Evolutionary conservation across 805 yeast species (phyloP).

Genomic region (Pichia eremophila): DNA sequence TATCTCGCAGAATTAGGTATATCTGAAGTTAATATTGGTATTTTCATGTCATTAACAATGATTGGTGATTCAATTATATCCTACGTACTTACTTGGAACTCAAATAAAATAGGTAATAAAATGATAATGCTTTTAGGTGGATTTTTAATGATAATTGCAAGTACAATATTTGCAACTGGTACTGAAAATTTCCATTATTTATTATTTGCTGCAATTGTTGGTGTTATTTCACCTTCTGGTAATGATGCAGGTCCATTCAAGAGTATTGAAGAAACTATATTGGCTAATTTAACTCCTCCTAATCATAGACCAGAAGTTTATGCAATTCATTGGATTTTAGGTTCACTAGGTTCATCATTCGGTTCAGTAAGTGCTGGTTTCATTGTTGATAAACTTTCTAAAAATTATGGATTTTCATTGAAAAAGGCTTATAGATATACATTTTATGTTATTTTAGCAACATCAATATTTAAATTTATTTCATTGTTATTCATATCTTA

Average conservation of each 20-base stretch:
- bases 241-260: slow-evolving; percentile 89
- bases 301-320: slow-evolving; percentile 60
- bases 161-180: slow-evolving; percentile 48
- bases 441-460: slow-evolving; percentile 44
- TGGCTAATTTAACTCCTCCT: slow-evolving; percentile 68
- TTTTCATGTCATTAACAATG: slow-evolving; percentile 74
- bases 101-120: slow-evolving; percentile 63
- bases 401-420: slow-evolving; percentile 23
- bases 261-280: slow-evolving; percentile 72
- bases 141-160: slow-evolving; percentile 58
- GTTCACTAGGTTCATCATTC: slow-evolving; percentile 63
- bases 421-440: slow-evolving; percentile 45
- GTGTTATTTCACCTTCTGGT: slow-evolving; percentile 84
- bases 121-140: slow-evolving; percentile 55
- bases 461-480: slow-evolving; percentile 44
- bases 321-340: slow-evolving; percentile 63
- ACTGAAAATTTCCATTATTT: slow-evolving; percentile 45
- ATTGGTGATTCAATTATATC: slow-evolving; percentile 72
- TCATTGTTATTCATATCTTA: slow-evolving; percentile 42
- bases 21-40: slow-evolving; percentile 52
- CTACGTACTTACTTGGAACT: slow-evolving; percentile 64
- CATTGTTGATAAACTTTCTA: slow-evolving; percentile 37
- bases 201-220: slow-evolving; percentile 64
- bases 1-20: slow-evolving; percentile 49
- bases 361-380: slow-evolving; percentile 63